A percentile compares a stretch with the other conserved stretches of the same genome.
phyloP scores from a whole-genome alignment of 2,329 filamentous ascomycete species.

The Fonsecaea multimorphosa region DNA sequence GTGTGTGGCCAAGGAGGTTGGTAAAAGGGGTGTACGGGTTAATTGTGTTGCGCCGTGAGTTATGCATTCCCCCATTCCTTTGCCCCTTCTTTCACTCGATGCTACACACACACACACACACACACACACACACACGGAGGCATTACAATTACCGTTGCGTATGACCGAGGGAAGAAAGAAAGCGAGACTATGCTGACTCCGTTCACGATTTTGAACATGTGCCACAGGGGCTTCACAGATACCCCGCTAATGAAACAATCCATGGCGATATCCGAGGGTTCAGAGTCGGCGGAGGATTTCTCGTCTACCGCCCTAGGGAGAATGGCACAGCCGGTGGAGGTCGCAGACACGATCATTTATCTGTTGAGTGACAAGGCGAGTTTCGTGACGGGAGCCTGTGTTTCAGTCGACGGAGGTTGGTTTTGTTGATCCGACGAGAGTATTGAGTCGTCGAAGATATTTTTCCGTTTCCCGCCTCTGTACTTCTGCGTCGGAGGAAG shows the following conservation, averaged over 20 bases:
- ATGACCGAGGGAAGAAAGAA: neutral
- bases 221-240: constrained; percentile 26
- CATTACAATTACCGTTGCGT: too few relatives aligned
- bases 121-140: too few relatives aligned
- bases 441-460: neutral
- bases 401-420: constrained; percentile 57
- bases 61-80: neutral
- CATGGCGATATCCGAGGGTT: constrained; percentile 28
- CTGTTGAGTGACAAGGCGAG: constrained; percentile 54
- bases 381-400: constrained; percentile 55
- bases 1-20: constrained; percentile 45
- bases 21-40: constrained; percentile 44
- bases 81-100: neutral
- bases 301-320: constrained; percentile 26
- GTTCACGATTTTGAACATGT: neutral
- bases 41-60: constrained; percentile 43
- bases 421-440: constrained; percentile 34
- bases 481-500: too few relatives aligned
- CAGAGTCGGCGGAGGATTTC: constrained; percentile 29
- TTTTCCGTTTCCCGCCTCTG: neutral
- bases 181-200: constrained; percentile 7
- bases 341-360: constrained; percentile 54
- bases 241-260: constrained; percentile 32
- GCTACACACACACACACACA: neutral
- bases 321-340: constrained; percentile 39